Conservation (phyloP, 768 basidiomycete genomes). For the Lentinus tigrinus region DNA sequence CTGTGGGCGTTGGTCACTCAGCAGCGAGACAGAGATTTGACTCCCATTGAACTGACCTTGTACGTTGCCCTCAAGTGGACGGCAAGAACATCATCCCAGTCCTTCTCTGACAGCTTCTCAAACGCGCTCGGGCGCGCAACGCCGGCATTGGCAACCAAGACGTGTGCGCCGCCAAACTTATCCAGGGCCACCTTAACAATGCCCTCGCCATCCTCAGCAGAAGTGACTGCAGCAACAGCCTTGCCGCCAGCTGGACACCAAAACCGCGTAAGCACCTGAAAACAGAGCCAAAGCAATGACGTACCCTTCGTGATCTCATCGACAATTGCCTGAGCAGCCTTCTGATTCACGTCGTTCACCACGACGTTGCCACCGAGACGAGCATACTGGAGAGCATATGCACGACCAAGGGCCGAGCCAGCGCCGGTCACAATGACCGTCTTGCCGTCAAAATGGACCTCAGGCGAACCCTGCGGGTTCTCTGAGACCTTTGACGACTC, state of each 20-base stretch:
- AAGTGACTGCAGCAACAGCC: constrained; percentile 78
- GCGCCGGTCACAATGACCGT: constrained; percentile 94
- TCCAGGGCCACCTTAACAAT: constrained; percentile 87
- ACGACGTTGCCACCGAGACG: constrained; percentile 95
- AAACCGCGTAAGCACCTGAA: neutral
- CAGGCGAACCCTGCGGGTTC: constrained; percentile 67
- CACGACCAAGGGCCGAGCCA: constrained; percentile 90
- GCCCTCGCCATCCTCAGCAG: constrained; percentile 87
- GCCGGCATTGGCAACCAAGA: constrained; percentile 91
- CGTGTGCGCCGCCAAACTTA: constrained; percentile 84
- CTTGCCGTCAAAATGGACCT: constrained; percentile 82
- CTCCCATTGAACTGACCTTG: constrained; percentile 73
- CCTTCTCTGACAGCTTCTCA: constrained; percentile 80
- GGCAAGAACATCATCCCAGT: constrained; percentile 91
- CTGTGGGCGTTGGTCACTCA: constrained; percentile 35
- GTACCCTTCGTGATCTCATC: constrained; percentile 81
- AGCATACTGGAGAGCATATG: constrained; percentile 89
- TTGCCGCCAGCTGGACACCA: constrained; percentile 74
- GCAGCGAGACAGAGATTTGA: too few species aligned
- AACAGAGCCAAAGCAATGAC: constrained; percentile 13
- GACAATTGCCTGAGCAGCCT: constrained; percentile 80
- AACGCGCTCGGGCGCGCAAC: constrained; percentile 94
- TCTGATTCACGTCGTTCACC: constrained; percentile 90
- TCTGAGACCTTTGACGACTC: constrained; percentile 60
- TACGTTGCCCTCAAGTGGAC: constrained; percentile 90